A percentile compares a stretch with the other conserved stretches of the same genome.
These are phyloP conservation scores for Lactifluus piperatus DNA, from an alignment of 768 basidiomycete species.

Conservation along the genomic window DNA sequence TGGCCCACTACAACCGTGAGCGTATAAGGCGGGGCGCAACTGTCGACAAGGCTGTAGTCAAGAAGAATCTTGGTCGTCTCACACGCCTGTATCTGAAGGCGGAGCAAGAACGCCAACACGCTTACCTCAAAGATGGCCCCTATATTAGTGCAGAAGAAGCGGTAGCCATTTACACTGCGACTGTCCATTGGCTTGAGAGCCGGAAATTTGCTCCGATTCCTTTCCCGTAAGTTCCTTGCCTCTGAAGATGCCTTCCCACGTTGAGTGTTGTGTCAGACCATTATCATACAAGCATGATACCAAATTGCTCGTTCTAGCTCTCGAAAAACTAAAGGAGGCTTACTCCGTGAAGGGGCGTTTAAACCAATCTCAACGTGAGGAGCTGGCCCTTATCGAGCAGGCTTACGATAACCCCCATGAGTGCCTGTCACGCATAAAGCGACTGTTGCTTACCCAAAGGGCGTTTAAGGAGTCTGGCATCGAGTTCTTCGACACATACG, in stretches of 20 bases:
- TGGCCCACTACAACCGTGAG: constrained; percentile 96
- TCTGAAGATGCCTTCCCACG: neutral
- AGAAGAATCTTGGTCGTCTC: constrained; percentile 97
- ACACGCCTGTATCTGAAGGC: constrained; percentile 98
- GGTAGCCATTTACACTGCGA: constrained; percentile 96
- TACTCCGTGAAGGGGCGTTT: constrained; percentile 96
- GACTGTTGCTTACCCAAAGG: constrained; percentile 90
- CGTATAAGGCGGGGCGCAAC: constrained; percentile 96
- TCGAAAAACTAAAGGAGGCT: constrained; percentile 98
- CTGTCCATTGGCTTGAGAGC: constrained; percentile 98
- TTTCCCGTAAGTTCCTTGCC: constrained; percentile 64
- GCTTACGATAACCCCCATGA: constrained; percentile 99
- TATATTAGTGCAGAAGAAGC: constrained; percentile 99
- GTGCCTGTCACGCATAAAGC: constrained; percentile 97
- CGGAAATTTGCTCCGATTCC: constrained; percentile 98
- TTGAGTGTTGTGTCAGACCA: constrained; percentile 40
- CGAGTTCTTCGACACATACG: constrained; percentile 95
- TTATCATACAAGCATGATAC: constrained; percentile 99
- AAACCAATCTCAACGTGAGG: constrained; percentile 97
- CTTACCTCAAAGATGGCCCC: constrained; percentile 97
- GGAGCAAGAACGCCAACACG: constrained; percentile 97
- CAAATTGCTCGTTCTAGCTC: constrained; percentile 88
- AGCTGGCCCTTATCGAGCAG: constrained; percentile 95
- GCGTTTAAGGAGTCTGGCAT: constrained; percentile 99
- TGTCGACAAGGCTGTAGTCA: constrained; percentile 96